Conservation (phyloP, 257 asterid genomes). For the Gentiana dahurica region DNA sequence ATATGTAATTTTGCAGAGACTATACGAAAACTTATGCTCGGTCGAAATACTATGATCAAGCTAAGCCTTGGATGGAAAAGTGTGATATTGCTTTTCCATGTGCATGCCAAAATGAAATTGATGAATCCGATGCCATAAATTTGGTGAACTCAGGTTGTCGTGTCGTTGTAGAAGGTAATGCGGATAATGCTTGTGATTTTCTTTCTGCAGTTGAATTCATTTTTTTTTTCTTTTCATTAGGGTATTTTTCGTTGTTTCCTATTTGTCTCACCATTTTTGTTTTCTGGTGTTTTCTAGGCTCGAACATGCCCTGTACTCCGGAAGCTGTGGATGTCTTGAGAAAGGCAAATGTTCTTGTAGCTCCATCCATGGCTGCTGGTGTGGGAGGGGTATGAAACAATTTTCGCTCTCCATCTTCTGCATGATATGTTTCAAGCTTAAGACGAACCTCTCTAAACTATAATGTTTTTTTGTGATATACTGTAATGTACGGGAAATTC, state of each 20-base stretch:
- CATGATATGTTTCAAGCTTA: constrained; percentile 5
- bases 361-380: constrained; percentile 96
- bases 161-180: constrained; percentile 82
- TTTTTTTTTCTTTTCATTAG: background rate
- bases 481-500: no score
- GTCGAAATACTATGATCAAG: constrained; percentile 82
- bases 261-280: constrained; percentile 11
- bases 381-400: constrained; percentile 81
- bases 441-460: no score
- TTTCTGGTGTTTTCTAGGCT: constrained; percentile 35
- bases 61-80: constrained; percentile 95
- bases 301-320: constrained; percentile 94
- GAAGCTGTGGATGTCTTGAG: constrained; percentile 88
- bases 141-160: constrained; percentile 85
- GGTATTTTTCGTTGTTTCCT: constrained; percentile 5
- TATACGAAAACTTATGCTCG: constrained; percentile 96
- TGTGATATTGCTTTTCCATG: constrained; percentile 95
- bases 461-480: no score
- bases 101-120: constrained; percentile 90
- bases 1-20: constrained; percentile 49
- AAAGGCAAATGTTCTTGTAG: constrained; percentile 75
- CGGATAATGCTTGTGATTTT: constrained; percentile 1
- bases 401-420: constrained; percentile 5
- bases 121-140: constrained; percentile 82
- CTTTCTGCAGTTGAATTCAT: background rate